Base-by-base conservation (phyloP, 2,329 filamentous ascomycete species). In the Ceratocystis albifundus region DNA sequence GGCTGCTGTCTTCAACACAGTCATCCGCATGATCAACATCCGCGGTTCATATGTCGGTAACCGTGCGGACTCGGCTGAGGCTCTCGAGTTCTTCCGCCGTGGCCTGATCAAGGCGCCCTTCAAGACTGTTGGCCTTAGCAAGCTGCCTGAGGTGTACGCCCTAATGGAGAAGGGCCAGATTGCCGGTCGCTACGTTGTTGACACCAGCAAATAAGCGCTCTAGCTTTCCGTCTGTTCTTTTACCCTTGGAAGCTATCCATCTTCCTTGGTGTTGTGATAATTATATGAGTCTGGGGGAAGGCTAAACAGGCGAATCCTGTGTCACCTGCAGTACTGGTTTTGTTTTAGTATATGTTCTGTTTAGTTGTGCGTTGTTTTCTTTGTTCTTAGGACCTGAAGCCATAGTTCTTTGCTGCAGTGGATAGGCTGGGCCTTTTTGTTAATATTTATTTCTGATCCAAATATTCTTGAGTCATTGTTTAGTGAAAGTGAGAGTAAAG, bases 21-120 rank as follows among this genome's bases (percentile, higher is more conserved):
- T 96, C 69, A 81, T 93, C 73, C 79, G 87, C 77, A 96, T 96
- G 90, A 86, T 96, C 79, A 86, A 77, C 72, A 96, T 97, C 81
- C 89, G 89, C 80, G 92, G 92, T 68, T 90, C 86, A 71, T 96
- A 96, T 74, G 93, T 97, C 71, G 93, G 93, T 67, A 96, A 96
- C 80, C 84, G 93, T 71, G 86, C 88, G 74, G 93, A 97, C 75
- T 88, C 86, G 0, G 84, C 86, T 65, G 93, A 97, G 80, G 92
- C 93, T 2, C 80, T 97, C 69, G 92, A 96, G 71, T 96, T 96
- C 80, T 96, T 84, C 80, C 79, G 82, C 67, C 82, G 88, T 25
- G 93, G 93, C 17, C 78, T 95, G 70, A 92, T 97, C 82, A 88
- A 90, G 74, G 86, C 86, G 4, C 93, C 93, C 6, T 94, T 83